These are phyloP conservation scores for Yamadazyma dendronema DNA, from an alignment of 1,139 yeast genomes.

Conservation along the genomic window DNA sequence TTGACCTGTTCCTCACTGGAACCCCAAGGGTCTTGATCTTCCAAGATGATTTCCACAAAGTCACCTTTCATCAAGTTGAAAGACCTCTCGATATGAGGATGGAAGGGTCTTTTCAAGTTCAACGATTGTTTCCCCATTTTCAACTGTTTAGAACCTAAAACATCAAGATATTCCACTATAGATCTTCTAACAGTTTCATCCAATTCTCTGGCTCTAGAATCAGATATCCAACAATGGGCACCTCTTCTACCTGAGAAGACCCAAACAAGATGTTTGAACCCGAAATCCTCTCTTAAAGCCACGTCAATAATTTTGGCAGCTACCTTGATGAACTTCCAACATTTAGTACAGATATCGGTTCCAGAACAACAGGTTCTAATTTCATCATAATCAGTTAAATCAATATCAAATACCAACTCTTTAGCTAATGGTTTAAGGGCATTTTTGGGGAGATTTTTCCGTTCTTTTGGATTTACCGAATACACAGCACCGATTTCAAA, in stretches of 20 bases:
- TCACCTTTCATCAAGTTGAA: conserved; percentile 61
- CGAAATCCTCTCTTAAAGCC: conserved; percentile 83
- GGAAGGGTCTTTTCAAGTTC: conserved; percentile 73
- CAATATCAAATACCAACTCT: conserved; percentile 94
- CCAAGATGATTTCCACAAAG: conserved; percentile 64
- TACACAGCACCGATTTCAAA: conserved; percentile 96
- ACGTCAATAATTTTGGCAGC: conserved; percentile 75
- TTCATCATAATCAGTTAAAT: conserved; percentile 94
- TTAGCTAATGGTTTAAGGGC: conserved; percentile 80
- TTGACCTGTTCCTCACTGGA: conserved; percentile 37
- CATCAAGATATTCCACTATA: conserved; percentile 79
- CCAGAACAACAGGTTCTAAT: conserved; percentile 91
- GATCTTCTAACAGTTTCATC: conserved; percentile 75
- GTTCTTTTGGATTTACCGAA: conserved; percentile 78
- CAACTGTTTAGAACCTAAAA: conserved; percentile 53
- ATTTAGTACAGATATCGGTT: conserved; percentile 78
- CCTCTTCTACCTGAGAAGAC: conserved; percentile 99
- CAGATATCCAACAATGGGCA: conserved; percentile 98
- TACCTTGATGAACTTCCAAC: conserved; percentile 93
- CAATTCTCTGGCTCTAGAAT: conserved; percentile 69
- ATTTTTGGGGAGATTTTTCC: conserved; percentile 74
- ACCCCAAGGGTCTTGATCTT: conserved; percentile 83
- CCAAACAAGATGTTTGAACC: conserved; percentile 85
- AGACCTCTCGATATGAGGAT: conserved; percentile 82
- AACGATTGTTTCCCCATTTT: conserved; percentile 37